Evolutionary conservation across 1,284 basidiomycete species (phyloP).

Genomic region (Boletellus sp.): DNA sequence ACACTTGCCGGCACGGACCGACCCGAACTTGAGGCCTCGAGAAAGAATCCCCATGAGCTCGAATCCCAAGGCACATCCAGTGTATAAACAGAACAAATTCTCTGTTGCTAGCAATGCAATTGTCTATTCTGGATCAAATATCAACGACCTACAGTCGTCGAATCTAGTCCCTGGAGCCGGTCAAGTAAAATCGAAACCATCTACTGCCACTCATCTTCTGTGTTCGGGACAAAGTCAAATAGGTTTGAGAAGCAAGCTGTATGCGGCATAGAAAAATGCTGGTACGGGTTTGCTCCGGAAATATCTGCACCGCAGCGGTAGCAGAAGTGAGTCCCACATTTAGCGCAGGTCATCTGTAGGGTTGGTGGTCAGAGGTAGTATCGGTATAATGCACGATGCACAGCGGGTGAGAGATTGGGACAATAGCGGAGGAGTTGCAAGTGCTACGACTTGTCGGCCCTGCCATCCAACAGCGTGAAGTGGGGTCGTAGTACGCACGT

Average conservation of each 20-base stretch:
- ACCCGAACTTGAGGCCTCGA: no score
- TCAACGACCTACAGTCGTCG: neutral
- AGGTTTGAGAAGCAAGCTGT: slow-evolving; percentile 58
- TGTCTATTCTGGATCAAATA: neutral
- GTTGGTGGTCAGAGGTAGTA: slow-evolving; percentile 2
- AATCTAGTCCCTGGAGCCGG: neutral
- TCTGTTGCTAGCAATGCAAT: no score
- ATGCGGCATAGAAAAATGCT: slow-evolving; percentile 62
- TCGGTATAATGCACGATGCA: neutral
- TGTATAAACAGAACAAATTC: no score
- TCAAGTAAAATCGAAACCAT: slow-evolving; percentile 38
- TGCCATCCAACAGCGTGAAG: neutral
- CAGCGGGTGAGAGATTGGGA: neutral
- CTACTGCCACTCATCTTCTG: slow-evolving; percentile 49
- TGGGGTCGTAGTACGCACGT: slow-evolving; percentile 46
- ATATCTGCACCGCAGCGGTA: slow-evolving; percentile 67
- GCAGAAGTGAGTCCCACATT: slow-evolving; percentile 72
- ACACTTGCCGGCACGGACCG: no score
- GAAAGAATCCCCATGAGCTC: no score
- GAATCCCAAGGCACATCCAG: no score
- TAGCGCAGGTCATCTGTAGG: slow-evolving; percentile 66
- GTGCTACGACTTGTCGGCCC: no score
- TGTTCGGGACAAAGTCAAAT: slow-evolving; percentile 52
- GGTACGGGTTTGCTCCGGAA: slow-evolving; percentile 53
- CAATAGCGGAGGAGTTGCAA: neutral